Evolutionary conservation across 2,329 filamentous ascomycete genomes (phyloP).

Genomic region (Verticillium nubilum): DNA sequence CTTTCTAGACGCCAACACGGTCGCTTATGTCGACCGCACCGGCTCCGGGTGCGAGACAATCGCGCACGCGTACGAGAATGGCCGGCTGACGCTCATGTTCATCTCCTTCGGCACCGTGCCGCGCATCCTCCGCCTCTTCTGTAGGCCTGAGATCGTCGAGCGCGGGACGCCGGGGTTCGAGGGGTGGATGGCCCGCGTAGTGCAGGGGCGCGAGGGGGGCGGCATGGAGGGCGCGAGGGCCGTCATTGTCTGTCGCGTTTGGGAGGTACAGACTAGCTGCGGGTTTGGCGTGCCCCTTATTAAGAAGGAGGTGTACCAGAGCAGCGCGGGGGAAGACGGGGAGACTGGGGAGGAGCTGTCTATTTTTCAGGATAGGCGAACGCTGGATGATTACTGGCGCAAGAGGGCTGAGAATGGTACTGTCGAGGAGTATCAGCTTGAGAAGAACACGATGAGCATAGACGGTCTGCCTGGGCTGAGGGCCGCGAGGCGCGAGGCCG

Average conservation of each 20-base stretch:
- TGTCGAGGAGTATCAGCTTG: slow-evolving; percentile 48
- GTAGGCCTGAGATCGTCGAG: slow-evolving; percentile 53
- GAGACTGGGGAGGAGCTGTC: slow-evolving; percentile 22
- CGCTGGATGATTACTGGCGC: slow-evolving; percentile 44
- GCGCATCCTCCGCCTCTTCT: slow-evolving; percentile 61
- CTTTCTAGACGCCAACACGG: slow-evolving; percentile 51
- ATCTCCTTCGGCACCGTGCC: slow-evolving; percentile 56
- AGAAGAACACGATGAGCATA: slow-evolving; percentile 49
- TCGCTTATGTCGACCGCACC: slow-evolving; percentile 68
- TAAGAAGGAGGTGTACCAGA: slow-evolving; percentile 29
- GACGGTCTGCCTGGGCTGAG: slow-evolving; percentile 55
- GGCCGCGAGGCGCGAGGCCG: slow-evolving; percentile 42
- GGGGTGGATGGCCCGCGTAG: slow-evolving; percentile 37
- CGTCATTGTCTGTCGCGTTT: slow-evolving; percentile 56
- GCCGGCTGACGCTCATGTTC: slow-evolving; percentile 70
- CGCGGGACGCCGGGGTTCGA: slow-evolving; percentile 47
- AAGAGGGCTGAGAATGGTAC: slow-evolving; percentile 43
- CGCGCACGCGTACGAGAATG: slow-evolving; percentile 70
- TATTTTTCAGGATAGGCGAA: slow-evolving; percentile 49
- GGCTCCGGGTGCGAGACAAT: slow-evolving; percentile 75
- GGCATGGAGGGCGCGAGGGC: slow-evolving; percentile 48
- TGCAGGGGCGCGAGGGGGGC: slow-evolving; percentile 21
- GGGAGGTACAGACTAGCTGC: slow-evolving; percentile 62
- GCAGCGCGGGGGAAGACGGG: neutral
- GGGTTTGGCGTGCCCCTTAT: slow-evolving; percentile 59